A percentile compares a stretch with the other conserved stretches of the same genome.
phyloP scores from a whole-genome alignment of 129 eudicot genomes.

The Flaveria bidentis region DNA sequence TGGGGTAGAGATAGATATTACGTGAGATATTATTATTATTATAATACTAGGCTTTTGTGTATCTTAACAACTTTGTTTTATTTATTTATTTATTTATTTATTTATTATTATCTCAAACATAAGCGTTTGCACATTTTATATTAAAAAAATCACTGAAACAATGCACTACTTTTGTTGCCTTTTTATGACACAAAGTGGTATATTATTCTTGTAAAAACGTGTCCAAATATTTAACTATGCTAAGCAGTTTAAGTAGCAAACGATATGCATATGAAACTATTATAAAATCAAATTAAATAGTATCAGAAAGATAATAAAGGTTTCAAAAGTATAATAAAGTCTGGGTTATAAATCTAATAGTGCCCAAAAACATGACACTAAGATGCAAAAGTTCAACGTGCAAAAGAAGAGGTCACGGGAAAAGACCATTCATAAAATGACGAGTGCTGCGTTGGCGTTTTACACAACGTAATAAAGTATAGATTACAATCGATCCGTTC shows the following conservation, averaged over 20 bases:
- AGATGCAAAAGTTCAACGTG: background rate
- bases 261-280: background rate
- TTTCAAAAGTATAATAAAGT: background rate
- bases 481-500: too few relatives aligned
- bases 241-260: background rate
- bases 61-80: background rate
- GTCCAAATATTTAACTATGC: background rate
- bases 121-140: background rate
- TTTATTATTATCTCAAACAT: background rate
- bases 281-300: background rate
- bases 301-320: background rate
- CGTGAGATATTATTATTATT: background rate
- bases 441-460: too few relatives aligned
- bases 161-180: background rate
- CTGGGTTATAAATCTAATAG: background rate
- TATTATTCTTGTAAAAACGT: background rate
- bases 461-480: too few relatives aligned
- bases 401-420: background rate
- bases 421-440: background rate
- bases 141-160: background rate
- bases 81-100: background rate
- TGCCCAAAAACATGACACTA: background rate
- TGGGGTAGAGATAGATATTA: background rate
- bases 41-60: background rate
- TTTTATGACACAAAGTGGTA: conserved; percentile 11